Conservation (phyloP, 2,329 filamentous ascomycete species). For the Periglandula ipomoeae region DNA sequence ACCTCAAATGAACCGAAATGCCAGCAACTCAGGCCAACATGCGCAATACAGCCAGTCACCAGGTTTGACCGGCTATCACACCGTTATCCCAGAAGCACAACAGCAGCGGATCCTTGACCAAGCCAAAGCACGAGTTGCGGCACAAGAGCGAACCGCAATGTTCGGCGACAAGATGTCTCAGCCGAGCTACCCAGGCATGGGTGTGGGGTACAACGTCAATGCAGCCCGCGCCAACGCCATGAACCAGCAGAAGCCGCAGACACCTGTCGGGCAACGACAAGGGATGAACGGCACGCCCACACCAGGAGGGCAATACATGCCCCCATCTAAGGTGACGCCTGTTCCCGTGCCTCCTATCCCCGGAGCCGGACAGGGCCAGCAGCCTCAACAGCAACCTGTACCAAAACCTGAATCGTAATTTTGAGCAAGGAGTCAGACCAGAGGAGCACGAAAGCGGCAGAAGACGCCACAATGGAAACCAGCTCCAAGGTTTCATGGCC, state of each 20-base stretch:
- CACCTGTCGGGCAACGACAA: constrained; percentile 20
- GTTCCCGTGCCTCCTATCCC: constrained; percentile 35
- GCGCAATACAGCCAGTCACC: constrained; percentile 24
- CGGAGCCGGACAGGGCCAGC: constrained; percentile 20
- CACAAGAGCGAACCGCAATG: constrained; percentile 32
- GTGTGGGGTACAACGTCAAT: constrained; percentile 24
- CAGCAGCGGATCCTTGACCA: constrained; percentile 43
- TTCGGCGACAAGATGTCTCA: constrained; percentile 38
- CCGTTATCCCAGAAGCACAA: constrained; percentile 39
- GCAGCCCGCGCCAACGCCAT: constrained; percentile 26
- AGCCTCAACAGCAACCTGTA: constrained; percentile 16
- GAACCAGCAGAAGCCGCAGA: constrained; percentile 28
- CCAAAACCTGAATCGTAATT: constrained; percentile 5
- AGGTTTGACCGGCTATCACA: constrained; percentile 37
- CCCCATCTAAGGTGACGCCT: constrained; percentile 33
- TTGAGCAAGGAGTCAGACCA: background rate
- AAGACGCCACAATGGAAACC: too few species aligned
- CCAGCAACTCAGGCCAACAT: constrained; percentile 22
- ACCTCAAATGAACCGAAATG: constrained; percentile 23
- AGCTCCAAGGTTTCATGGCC: too few species aligned
- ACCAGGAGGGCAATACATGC: constrained; percentile 20
- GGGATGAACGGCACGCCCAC: constrained; percentile 28
- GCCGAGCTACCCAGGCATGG: constrained; percentile 30
- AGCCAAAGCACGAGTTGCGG: constrained; percentile 37
- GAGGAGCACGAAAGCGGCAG: too few species aligned